Evolutionary conservation across 768 basidiomycete genomes (phyloP).

Genomic region (Mycena epipterygia): DNA sequence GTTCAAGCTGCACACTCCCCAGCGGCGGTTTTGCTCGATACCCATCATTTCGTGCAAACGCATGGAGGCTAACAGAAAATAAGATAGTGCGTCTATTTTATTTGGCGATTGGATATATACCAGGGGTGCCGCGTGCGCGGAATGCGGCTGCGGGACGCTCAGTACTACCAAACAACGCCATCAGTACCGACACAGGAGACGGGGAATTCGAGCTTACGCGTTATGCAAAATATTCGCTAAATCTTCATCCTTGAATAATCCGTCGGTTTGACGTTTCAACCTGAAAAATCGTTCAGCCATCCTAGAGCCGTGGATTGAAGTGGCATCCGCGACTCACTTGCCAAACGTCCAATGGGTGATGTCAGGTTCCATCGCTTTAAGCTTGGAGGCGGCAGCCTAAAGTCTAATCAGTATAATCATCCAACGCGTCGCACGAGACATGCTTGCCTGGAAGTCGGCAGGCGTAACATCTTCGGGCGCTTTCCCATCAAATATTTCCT

Average conservation of each 20-base stretch:
- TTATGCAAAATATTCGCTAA: constrained; percentile 76
- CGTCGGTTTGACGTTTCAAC: too few species aligned
- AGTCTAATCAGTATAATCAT: constrained; percentile 70
- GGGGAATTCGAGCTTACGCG: constrained; percentile 62
- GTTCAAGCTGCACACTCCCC: constrained; percentile 89
- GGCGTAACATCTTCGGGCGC: constrained; percentile 59
- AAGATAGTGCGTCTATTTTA: not conserved
- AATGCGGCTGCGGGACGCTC: constrained; percentile 81
- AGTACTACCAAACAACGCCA: constrained; percentile 60
- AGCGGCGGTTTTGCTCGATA: constrained; percentile 79
- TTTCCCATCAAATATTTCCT: constrained; percentile 67
- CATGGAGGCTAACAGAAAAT: constrained; percentile 65
- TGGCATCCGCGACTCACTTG: constrained; percentile 54
- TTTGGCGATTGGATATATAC: constrained; percentile 37
- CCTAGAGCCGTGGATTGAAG: not conserved
- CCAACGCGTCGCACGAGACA: not conserved
- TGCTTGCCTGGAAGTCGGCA: constrained; percentile 28
- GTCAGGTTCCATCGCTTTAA: constrained; percentile 59
- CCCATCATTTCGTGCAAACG: constrained; percentile 88
- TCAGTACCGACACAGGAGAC: not conserved
- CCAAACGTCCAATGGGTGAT: constrained; percentile 78
- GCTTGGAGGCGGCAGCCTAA: constrained; percentile 52
- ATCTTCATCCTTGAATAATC: constrained; percentile 80
- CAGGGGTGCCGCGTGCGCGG: constrained; percentile 82
- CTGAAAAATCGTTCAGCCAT: not conserved